Base-by-base conservation (phyloP, 306 rosid species). In the Inga laurina region DNA sequence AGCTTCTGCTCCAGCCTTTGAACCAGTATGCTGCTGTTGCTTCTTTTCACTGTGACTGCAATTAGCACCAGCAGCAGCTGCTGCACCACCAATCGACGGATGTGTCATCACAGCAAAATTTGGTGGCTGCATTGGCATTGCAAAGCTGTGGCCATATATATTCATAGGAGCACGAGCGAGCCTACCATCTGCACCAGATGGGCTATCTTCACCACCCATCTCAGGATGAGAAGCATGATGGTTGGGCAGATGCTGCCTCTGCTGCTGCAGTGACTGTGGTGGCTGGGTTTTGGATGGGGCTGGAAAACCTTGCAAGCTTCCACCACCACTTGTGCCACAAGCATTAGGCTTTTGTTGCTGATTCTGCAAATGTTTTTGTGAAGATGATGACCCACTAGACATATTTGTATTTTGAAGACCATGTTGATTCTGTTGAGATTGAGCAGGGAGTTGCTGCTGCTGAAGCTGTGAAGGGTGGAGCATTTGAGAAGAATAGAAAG, bases 401-500 rank as follows among this genome's bases (percentile, higher is more conserved):
- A 91, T 86, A 75, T 85, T 88, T 10, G 97, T 59, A 73, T 89
- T 97, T 72, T 88, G 99, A 89, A 80, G 94, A 57, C 90, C 92
- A 54, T 89, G 98, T 57, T 92, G 97, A 70, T 72, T 88, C 79
- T 90, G 94, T 83, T 91, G 98, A 18, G 94, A 80, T 43, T 89
- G 97, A 67, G 90, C 75, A 71, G 93, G 89, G 30, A 86, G 89
- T 74, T 71, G 75, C 54, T 82, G 94, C 49, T 88, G 87, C 76
- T 91, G 99, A 82, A 92, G 91, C 79, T 93, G 99, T 6, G 98
- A 90, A 85, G 95, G 94, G 85, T 97, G 98, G 70, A 97, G 81
- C 92, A 94, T 89, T 85, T 87, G 97, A 46, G 98, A 84, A 74
- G 98, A 13, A 86, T 92, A 94, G 87, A 97, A 97, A 16, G 99